Conservation (phyloP, 768 basidiomycete genomes). For the Mrakia hoshinonis region DNA sequence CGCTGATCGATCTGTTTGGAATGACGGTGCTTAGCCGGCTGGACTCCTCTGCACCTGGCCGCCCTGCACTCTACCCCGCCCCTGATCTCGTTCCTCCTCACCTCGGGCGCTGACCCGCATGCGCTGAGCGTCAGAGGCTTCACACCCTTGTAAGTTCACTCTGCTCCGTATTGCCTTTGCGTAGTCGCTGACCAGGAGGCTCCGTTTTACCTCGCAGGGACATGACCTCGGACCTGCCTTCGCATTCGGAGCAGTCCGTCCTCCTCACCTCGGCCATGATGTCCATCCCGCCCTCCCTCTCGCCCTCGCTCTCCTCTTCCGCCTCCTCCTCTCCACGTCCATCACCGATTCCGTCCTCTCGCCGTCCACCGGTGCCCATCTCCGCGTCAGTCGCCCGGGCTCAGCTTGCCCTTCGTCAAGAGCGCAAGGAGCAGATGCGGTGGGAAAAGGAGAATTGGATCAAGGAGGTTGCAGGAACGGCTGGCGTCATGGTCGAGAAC, state of each 20-base stretch:
- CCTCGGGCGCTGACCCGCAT: conserved; percentile 78
- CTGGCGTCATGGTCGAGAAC: background rate
- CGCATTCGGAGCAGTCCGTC: conserved; percentile 7
- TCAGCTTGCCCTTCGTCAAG: conserved; percentile 14
- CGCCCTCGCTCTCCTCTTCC: background rate
- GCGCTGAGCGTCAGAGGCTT: conserved; percentile 66
- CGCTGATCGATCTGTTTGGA: no score
- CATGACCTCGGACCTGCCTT: conserved; percentile 22
- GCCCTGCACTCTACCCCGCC: conserved; percentile 81
- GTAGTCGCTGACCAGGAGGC: background rate
- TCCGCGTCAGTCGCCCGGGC: conserved; percentile 23
- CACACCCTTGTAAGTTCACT: conserved; percentile 52
- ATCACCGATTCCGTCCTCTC: background rate
- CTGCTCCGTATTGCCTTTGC: background rate
- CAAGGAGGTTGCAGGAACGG: conserved; percentile 1
- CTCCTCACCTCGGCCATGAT: conserved; percentile 27
- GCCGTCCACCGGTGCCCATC: background rate
- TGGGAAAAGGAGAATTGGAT: conserved; percentile 28
- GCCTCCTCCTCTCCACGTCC: background rate
- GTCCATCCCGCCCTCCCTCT: background rate
- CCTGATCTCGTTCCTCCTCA: conserved; percentile 82
- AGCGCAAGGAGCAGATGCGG: conserved; percentile 10
- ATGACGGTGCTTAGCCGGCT: conserved; percentile 56
- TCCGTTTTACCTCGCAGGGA: conserved; percentile 13
- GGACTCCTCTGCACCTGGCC: conserved; percentile 91